phyloP scores from a whole-genome alignment of 352 stramenopile genomes.

The Nothophytophthora sp. region DNA sequence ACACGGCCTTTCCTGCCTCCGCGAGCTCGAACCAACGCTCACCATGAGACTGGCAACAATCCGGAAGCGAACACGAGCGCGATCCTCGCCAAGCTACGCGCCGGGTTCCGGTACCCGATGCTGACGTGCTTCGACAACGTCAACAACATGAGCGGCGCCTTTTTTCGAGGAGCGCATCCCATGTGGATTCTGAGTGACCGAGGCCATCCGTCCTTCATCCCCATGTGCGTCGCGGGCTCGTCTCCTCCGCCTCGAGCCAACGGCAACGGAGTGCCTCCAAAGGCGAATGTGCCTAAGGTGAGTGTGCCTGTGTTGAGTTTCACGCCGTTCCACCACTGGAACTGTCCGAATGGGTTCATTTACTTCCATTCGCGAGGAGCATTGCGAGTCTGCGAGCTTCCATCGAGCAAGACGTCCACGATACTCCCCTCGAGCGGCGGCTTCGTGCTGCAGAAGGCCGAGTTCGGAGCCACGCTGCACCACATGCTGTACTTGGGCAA shows the following conservation, averaged over 20 bases:
- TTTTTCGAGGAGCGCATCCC: slow-evolving; percentile 82
- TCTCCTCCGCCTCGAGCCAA: slow-evolving; percentile 19
- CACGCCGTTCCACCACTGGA: slow-evolving; percentile 88
- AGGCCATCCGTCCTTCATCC: slow-evolving; percentile 63
- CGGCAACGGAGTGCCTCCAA: slow-evolving; percentile 4
- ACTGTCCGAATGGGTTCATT: slow-evolving; percentile 88
- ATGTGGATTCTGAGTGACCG: slow-evolving; percentile 86
- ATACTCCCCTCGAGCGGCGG: slow-evolving; percentile 69
- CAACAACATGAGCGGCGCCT: slow-evolving; percentile 83
- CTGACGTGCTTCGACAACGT: slow-evolving; percentile 82
- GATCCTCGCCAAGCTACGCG: slow-evolving; percentile 70
- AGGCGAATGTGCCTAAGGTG: slow-evolving; percentile 32
- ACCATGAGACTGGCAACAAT: slow-evolving; percentile 54
- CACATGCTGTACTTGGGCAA: slow-evolving; percentile 81
- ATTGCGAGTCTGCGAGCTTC: slow-evolving; percentile 81
- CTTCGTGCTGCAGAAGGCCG: slow-evolving; percentile 81
- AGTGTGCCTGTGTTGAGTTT: slow-evolving; percentile 86
- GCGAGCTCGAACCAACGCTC: slow-evolving; percentile 47
- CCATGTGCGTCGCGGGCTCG: slow-evolving; percentile 65
- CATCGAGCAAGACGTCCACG: slow-evolving; percentile 70
- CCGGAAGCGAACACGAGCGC: slow-evolving; percentile 67
- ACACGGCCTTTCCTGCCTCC: slow-evolving; percentile 70
- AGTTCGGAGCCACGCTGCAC: slow-evolving; percentile 75
- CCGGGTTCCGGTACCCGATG: slow-evolving; percentile 87
- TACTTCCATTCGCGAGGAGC: slow-evolving; percentile 86